Conservation (phyloP, 2,329 filamentous ascomycete genomes). For the Coniochaeta sp. region DNA sequence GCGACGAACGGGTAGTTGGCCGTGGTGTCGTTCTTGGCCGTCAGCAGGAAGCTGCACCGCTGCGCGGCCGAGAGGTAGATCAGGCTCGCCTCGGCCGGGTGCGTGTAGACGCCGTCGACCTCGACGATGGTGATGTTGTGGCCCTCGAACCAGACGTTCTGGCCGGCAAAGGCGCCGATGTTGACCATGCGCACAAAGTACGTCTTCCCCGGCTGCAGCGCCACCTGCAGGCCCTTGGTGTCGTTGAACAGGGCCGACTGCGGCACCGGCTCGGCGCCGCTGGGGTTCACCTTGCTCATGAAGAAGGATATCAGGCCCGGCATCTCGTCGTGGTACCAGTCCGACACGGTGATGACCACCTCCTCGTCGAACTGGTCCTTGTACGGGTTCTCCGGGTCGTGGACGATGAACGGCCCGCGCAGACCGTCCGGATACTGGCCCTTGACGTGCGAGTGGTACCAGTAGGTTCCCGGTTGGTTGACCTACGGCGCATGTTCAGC, state of each 20-base stretch:
- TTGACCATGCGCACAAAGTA: constrained; percentile 69
- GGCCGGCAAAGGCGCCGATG: constrained; percentile 62
- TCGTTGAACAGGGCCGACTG: constrained; percentile 67
- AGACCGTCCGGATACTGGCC: constrained; percentile 67
- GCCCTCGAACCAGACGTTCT: constrained; percentile 60
- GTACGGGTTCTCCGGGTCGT: constrained; percentile 56
- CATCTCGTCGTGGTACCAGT: constrained; percentile 63
- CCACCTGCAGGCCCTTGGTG: constrained; percentile 49
- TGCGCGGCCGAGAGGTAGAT: constrained; percentile 64
- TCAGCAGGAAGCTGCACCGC: constrained; percentile 55
- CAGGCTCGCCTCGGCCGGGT: constrained; percentile 50
- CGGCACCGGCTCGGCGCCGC: constrained; percentile 58
- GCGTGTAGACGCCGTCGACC: constrained; percentile 64
- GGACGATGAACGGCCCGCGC: constrained; percentile 55
- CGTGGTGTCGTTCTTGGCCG: constrained; percentile 52
- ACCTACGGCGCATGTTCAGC: constrained; percentile 27
- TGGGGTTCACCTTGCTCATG: constrained; percentile 47
- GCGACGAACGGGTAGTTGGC: constrained; percentile 61
- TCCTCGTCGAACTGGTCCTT: constrained; percentile 53
- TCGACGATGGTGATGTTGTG: constrained; percentile 65
- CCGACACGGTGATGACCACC: constrained; percentile 56
- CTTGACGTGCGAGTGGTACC: constrained; percentile 67
- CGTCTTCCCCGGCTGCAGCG: constrained; percentile 59
- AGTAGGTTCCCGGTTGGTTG: constrained; percentile 66
- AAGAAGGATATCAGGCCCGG: constrained; percentile 36